Evolutionary conservation across 176 grass and related monocot species (phyloP).

Genomic region (Phragmites australis): DNA sequence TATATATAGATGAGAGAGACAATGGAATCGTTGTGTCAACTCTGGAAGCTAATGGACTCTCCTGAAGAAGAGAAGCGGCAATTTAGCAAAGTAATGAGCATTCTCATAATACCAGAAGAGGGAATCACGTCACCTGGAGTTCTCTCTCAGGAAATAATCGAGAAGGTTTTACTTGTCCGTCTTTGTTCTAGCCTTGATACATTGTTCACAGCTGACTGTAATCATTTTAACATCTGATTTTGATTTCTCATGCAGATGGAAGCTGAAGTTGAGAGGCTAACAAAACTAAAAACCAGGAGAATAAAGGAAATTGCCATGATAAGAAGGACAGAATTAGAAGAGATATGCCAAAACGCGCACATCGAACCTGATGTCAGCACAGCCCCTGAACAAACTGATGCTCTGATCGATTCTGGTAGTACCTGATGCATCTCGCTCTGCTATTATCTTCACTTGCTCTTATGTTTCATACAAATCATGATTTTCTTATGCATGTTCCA

Average conservation of each 20-base stretch:
- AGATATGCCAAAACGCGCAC: conserved; percentile 82
- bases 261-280: conserved; percentile 74
- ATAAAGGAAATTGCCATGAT: conserved; percentile 84
- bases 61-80: conserved; percentile 71
- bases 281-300: conserved; percentile 79
- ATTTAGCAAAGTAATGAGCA: conserved; percentile 63
- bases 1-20: conserved; percentile 75
- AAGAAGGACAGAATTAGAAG: conserved; percentile 82
- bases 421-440: conserved; percentile 25
- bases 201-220: not conserved
- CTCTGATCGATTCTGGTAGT: conserved; percentile 83
- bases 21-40: conserved; percentile 72
- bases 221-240: conserved; percentile 8
- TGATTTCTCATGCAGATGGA: conserved; percentile 57
- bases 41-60: conserved; percentile 96
- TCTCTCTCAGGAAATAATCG: conserved; percentile 73
- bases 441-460: conserved; percentile 13
- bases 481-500: conserved; percentile 24
- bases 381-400: conserved; percentile 71
- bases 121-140: conserved; percentile 59
- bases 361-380: conserved; percentile 88
- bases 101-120: conserved; percentile 66
- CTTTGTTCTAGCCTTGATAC: conserved; percentile 28
- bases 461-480: conserved; percentile 13
- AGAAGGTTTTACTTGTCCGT: conserved; percentile 58